These are phyloP conservation scores for Cinnamomum chago DNA, from an alignment of 164 flowering plant species.

Conservation along the genomic window DNA sequence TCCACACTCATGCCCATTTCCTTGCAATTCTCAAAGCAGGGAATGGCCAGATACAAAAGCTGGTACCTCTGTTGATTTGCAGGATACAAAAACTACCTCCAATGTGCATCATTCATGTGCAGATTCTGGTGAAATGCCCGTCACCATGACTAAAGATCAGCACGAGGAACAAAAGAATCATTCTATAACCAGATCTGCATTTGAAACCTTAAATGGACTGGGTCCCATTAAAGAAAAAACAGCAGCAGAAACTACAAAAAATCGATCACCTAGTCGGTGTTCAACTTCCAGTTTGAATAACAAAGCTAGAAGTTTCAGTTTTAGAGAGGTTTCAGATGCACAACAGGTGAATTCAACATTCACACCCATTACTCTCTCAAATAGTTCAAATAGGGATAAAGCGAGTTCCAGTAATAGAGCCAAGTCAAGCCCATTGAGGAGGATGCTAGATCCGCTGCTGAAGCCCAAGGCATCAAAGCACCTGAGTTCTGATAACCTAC, in stretches of 20 bases:
- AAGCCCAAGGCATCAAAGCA: slow-evolving; percentile 35
- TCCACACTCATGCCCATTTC: slow-evolving; percentile 54
- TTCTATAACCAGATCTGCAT: slow-evolving; percentile 7
- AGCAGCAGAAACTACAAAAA: slow-evolving; percentile 22
- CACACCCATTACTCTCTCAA: slow-evolving; percentile 19
- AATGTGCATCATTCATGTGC: slow-evolving; percentile 12
- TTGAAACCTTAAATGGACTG: slow-evolving; percentile 14
- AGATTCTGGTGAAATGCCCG: slow-evolving; percentile 9
- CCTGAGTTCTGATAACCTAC: slow-evolving; percentile 15
- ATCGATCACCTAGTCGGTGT: slow-evolving; percentile 44
- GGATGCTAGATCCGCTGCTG: slow-evolving; percentile 67
- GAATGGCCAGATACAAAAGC: slow-evolving; percentile 11
- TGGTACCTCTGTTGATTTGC: slow-evolving; percentile 1
- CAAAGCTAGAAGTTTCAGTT: slow-evolving; percentile 64
- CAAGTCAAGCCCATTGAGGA: slow-evolving; percentile 76
- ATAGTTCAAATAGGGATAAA: slow-evolving; percentile 25
- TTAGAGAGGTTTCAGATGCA: slow-evolving; percentile 42
- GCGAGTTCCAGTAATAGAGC: slow-evolving; percentile 29
- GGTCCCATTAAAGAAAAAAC: slow-evolving; percentile 21
- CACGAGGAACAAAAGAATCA: slow-evolving; percentile 6
- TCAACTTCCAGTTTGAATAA: slow-evolving; percentile 42
- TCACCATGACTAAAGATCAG: slow-evolving; percentile 4
- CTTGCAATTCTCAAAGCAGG: slow-evolving; percentile 23
- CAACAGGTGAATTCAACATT: slow-evolving; percentile 50
- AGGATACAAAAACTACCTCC: slow-evolving; percentile 16